phyloP scores from a whole-genome alignment of 1,284 basidiomycete species.

The Grifola frondosa region DNA sequence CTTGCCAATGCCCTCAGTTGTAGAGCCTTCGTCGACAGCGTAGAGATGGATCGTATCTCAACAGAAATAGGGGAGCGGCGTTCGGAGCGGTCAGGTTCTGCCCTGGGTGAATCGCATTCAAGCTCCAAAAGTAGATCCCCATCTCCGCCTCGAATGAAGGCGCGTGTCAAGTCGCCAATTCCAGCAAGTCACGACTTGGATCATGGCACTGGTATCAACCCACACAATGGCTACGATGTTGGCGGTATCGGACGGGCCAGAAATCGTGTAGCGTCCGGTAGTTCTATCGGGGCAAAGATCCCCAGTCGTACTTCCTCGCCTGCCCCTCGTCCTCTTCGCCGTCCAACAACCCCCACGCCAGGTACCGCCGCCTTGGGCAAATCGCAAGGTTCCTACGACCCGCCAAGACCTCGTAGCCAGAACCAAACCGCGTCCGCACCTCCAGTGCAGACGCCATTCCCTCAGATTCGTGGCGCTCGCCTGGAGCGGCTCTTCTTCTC shows the following conservation, averaged over 20 bases:
- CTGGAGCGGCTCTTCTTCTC: conserved; percentile 82
- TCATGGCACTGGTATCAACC: too few relatives aligned
- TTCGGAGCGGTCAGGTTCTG: conserved; percentile 41
- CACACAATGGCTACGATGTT: too few relatives aligned
- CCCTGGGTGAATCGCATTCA: conserved; percentile 17
- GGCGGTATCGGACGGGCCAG: too few relatives aligned
- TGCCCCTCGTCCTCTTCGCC: not conserved
- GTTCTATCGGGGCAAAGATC: too few relatives aligned
- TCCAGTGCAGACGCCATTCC: conserved; percentile 58
- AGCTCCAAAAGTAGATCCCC: conserved; percentile 21
- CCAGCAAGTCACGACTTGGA: too few relatives aligned
- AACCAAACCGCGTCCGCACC: conserved; percentile 8
- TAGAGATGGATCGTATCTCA: conserved; percentile 54
- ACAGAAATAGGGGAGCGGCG: conserved; percentile 60
- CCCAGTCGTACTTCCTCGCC: conserved; percentile 14
- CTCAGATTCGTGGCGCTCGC: conserved; percentile 72
- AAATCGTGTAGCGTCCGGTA: too few relatives aligned
- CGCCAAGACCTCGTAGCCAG: conserved; percentile 4
- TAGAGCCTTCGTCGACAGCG: conserved; percentile 43
- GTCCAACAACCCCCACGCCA: conserved; percentile 2
- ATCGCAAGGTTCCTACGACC: conserved; percentile 32
- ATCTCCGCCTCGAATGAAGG: conserved; percentile 17
- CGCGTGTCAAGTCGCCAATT: too few relatives aligned
- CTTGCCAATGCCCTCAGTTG: conserved; percentile 13
- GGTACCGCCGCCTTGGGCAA: conserved; percentile 14